Evolutionary conservation across 768 basidiomycete species (phyloP).

Genomic region (Paxillus involutus): DNA sequence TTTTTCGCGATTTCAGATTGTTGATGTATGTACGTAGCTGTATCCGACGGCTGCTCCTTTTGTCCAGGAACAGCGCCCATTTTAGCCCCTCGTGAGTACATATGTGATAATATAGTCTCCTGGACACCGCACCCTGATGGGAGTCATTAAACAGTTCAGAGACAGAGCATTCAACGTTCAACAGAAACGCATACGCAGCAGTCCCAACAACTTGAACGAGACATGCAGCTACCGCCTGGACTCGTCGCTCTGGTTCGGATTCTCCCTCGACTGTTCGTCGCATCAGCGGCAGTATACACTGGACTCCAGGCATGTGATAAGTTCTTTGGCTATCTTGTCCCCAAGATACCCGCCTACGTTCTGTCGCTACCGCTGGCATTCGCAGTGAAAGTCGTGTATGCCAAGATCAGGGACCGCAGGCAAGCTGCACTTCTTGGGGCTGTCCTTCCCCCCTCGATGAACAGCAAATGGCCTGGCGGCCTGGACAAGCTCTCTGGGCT

Average conservation of each 20-base stretch:
- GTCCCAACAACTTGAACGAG: slow-evolving; percentile 1
- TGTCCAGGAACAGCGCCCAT: too few species aligned
- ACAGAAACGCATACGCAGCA: too few species aligned
- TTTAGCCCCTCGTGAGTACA: too few species aligned
- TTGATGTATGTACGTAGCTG: too few species aligned
- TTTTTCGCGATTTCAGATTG: too few species aligned
- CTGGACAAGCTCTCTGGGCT: slow-evolving; percentile 44
- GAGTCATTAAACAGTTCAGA: too few species aligned
- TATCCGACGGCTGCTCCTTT: too few species aligned
- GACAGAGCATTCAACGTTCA: too few species aligned
- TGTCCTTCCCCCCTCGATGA: slow-evolving; percentile 38
- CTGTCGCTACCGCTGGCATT: slow-evolving; percentile 25
- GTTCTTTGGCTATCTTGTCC: background rate
- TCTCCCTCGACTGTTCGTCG: slow-evolving; percentile 25
- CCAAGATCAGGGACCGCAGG: slow-evolving; percentile 42
- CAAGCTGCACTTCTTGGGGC: slow-evolving; percentile 47
- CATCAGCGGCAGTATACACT: slow-evolving; percentile 18
- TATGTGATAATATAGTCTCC: too few species aligned
- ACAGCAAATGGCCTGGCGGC: slow-evolving; percentile 43
- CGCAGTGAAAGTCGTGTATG: slow-evolving; percentile 33
- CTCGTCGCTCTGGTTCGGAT: slow-evolving; percentile 30
- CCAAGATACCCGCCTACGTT: slow-evolving; percentile 15
- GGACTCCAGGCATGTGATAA: slow-evolving; percentile 10
- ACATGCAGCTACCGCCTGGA: slow-evolving; percentile 31
- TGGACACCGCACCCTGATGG: too few species aligned